Evolutionary conservation across 441 rosid species (phyloP).

Genomic region (Eutrema salsugineum): DNA sequence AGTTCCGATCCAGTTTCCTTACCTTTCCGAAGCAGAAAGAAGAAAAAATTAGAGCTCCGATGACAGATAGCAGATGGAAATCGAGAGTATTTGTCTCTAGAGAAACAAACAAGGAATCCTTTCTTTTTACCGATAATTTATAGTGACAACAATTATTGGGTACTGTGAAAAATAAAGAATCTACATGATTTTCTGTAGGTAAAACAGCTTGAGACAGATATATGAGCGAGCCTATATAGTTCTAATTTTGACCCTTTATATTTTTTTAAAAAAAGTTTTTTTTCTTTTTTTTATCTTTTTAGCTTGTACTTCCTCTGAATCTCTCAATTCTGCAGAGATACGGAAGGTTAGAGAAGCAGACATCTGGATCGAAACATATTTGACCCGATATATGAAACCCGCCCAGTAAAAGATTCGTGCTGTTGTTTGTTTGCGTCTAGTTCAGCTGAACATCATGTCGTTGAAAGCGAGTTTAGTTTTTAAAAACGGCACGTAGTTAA

Average conservation of each 20-base stretch:
- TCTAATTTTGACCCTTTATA: neutral
- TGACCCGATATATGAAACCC: neutral
- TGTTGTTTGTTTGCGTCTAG: neutral
- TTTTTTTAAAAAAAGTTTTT: too few species aligned
- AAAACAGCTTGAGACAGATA: constrained; percentile 16
- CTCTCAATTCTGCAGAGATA: constrained; percentile 27
- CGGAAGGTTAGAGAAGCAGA: constrained; percentile 6
- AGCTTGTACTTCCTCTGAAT: constrained; percentile 10
- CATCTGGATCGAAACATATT: constrained; percentile 10
- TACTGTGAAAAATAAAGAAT: neutral
- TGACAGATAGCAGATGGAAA: neutral
- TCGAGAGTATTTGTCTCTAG: neutral
- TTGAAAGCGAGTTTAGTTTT: neutral
- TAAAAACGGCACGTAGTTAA: constrained; percentile 13
- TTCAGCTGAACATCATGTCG: neutral
- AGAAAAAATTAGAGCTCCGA: neutral
- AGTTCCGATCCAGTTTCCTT: constrained; percentile 19
- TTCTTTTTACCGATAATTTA: neutral
- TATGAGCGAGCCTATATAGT: neutral
- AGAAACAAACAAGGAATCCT: constrained; percentile 8
- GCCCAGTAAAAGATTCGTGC: neutral
- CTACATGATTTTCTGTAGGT: neutral
- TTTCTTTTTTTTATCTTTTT: too few species aligned
- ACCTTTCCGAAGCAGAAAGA: constrained; percentile 8
- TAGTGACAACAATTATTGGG: constrained; percentile 13